Evolutionary conservation across 345 rosid genomes (phyloP).

Genomic region (Pugionium dolabratum): DNA sequence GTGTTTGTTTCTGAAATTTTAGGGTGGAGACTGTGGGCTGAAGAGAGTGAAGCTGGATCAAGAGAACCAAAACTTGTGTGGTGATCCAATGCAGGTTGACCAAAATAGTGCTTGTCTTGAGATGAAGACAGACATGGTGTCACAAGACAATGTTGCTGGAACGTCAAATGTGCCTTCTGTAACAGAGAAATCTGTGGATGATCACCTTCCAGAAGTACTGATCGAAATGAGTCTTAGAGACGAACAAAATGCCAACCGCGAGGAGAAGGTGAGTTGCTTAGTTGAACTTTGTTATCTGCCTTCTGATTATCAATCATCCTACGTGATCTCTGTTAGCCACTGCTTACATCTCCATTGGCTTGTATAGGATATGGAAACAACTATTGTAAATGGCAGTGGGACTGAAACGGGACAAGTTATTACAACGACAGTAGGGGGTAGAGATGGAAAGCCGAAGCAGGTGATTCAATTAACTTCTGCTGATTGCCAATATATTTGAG

Average conservation of each 20-base stretch:
- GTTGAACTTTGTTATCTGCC: not conserved
- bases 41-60: constrained; percentile 82
- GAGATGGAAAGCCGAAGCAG: constrained; percentile 93
- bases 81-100: constrained; percentile 50
- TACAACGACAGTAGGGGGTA: constrained; percentile 78
- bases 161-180: constrained; percentile 49
- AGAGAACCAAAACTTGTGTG: constrained; percentile 43
- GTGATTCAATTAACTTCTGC: constrained; percentile 42
- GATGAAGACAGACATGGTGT: constrained; percentile 53
- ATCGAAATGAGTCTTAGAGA: constrained; percentile 64
- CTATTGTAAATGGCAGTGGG: constrained; percentile 71
- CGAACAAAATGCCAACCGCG: constrained; percentile 49
- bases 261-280: constrained; percentile 56
- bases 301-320: constrained; percentile 5
- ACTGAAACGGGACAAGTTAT: constrained; percentile 88
- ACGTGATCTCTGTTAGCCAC: not conserved
- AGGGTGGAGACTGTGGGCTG: constrained; percentile 73
- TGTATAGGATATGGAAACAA: constrained; percentile 62
- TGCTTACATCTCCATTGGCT: constrained; percentile 24
- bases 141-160: constrained; percentile 55
- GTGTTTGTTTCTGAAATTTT: constrained; percentile 5
- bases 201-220: constrained; percentile 69
- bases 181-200: constrained; percentile 47
- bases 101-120: constrained; percentile 50
- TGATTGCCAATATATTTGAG: not conserved